phyloP scores from a whole-genome alignment of 768 basidiomycete genomes.

The Lentinula sp. region DNA sequence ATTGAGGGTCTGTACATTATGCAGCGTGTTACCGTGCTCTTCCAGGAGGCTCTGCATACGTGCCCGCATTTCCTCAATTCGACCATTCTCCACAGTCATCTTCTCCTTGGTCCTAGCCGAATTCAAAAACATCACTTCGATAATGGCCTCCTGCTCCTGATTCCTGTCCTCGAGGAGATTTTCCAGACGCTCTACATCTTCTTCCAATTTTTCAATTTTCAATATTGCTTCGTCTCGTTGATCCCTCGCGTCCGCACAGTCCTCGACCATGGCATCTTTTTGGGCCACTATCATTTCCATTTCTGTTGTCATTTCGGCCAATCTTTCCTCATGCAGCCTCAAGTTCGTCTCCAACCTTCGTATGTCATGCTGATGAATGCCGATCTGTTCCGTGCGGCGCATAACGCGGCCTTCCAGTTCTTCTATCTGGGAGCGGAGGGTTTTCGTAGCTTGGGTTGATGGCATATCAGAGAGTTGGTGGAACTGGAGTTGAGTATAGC shows the following conservation, averaged over 20 bases:
- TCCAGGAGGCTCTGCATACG: conserved; percentile 16
- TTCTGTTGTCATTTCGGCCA: conserved; percentile 65
- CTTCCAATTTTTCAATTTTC: conserved; percentile 55
- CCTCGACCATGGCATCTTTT: conserved; percentile 79
- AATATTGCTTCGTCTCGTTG: conserved; percentile 59
- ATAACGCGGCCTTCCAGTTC: conserved; percentile 62
- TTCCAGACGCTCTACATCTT: conserved; percentile 43
- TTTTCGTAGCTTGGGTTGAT: conserved; percentile 43
- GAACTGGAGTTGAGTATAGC: conserved; percentile 57
- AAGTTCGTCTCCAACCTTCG: conserved; percentile 71
- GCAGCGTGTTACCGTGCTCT: conserved; percentile 3
- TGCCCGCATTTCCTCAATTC: conserved; percentile 23
- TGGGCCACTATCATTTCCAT: conserved; percentile 59
- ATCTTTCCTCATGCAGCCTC: conserved; percentile 66
- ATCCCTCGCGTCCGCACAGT: conserved; percentile 73
- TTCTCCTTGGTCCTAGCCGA: conserved; percentile 2
- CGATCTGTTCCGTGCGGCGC: conserved; percentile 69
- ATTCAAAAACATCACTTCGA: conserved; percentile 7
- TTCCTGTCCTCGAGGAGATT: conserved; percentile 4
- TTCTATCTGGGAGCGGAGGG: conserved; percentile 58
- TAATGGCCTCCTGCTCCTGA: conserved; percentile 7
- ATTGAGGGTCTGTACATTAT: conserved; percentile 5
- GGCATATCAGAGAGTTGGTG: conserved; percentile 65
- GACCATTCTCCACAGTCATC: not conserved
- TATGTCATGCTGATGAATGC: conserved; percentile 75